phyloP scores from a whole-genome alignment of 768 basidiomycete genomes.

The Auriscalpium orientale region DNA sequence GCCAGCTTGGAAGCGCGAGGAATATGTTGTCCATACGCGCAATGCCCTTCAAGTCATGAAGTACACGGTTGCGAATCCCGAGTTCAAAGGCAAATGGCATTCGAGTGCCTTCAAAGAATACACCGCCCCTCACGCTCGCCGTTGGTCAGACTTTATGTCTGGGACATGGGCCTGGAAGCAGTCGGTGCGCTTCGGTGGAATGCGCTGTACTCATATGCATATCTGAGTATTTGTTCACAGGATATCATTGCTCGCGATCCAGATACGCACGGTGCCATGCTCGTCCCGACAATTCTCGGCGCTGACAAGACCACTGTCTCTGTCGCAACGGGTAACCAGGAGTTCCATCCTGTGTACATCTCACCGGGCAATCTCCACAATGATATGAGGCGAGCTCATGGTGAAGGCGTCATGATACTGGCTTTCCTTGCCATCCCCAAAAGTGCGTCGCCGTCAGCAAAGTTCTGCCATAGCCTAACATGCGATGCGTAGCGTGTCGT shows the following conservation, averaged over 20 bases:
- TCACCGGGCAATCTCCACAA: constrained; percentile 20
- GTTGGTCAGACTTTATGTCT: constrained; percentile 29
- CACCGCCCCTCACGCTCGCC: background rate
- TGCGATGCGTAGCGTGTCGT: background rate
- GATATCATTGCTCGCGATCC: constrained; percentile 7
- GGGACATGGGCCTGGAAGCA: constrained; percentile 36
- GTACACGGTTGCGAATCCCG: background rate
- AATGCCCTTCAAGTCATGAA: background rate
- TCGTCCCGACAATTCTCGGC: constrained; percentile 16
- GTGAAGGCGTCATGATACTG: constrained; percentile 17
- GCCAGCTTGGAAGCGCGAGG: background rate
- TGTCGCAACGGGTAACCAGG: constrained; percentile 17
- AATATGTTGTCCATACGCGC: background rate
- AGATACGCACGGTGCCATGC: constrained; percentile 5
- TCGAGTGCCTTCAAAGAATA: background rate
- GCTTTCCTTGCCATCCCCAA: constrained; percentile 26
- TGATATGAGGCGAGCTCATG: constrained; percentile 17
- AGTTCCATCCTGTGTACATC: constrained; percentile 20
- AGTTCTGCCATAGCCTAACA: no score
- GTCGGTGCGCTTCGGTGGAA: no score
- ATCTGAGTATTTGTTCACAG: background rate
- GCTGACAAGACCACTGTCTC: no score
- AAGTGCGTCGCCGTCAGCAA: no score
- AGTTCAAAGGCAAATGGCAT: background rate
- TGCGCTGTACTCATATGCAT: constrained; percentile 1